A percentile compares a stretch with the other conserved stretches of the same genome.
Conservation (phyloP, 768 basidiomycete species). For the Lentinula lateritia region DNA sequence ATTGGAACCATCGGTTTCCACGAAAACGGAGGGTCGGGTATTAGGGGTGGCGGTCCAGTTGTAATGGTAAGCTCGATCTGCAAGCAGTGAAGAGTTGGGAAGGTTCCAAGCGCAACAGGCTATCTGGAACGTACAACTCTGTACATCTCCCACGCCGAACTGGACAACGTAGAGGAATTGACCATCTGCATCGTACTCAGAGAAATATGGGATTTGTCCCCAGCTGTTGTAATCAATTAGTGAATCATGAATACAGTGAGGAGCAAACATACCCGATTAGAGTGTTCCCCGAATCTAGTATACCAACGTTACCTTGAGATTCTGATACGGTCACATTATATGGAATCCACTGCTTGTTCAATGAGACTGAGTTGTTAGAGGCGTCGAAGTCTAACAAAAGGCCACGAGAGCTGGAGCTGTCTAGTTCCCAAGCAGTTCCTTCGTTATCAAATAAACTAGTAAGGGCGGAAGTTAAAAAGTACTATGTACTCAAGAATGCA, state of each 20-base stretch:
- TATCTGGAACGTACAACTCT: background rate
- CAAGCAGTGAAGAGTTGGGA: background rate
- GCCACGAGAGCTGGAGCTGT: constrained; percentile 1
- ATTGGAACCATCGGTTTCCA: background rate
- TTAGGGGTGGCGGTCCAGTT: constrained; percentile 11
- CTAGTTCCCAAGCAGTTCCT: background rate
- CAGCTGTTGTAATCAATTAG: background rate
- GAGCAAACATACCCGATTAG: background rate
- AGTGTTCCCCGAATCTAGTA: background rate
- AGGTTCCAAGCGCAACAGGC: background rate
- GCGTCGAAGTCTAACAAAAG: constrained; percentile 1
- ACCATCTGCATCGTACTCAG: constrained; percentile 3
- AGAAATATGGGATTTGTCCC: constrained; percentile 4
- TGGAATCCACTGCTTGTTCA: background rate
- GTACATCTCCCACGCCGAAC: constrained; percentile 3
- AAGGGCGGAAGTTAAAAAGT: background rate
- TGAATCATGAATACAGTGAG: background rate
- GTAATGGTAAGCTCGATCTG: constrained; percentile 1
- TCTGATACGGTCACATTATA: background rate
- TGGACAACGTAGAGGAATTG: constrained; percentile 4
- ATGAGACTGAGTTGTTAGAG: background rate
- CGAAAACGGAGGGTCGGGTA: constrained; percentile 9
- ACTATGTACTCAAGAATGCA: background rate
- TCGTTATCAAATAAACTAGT: constrained; percentile 8
- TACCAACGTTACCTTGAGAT: constrained; percentile 4